Evolutionary conservation across 2,329 filamentous ascomycete species (phyloP), one percentile per base, ranked within the genome.

Genomic region (Botrytis elliptica): DNA sequence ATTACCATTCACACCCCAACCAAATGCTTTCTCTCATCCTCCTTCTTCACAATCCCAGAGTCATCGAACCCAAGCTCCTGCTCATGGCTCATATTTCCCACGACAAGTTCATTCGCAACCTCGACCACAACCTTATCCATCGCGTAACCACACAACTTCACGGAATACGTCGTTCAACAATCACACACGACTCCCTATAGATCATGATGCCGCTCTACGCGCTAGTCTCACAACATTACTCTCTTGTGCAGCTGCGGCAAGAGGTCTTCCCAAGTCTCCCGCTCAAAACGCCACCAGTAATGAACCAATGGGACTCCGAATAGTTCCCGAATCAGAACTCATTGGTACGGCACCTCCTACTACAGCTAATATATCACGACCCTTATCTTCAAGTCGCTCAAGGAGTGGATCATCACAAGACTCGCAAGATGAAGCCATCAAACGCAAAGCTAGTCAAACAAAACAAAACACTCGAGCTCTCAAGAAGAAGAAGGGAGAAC

Each of bases 221-320:
- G 94, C 96, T 33, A 97, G 94, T 67, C 87, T 99, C n/a, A 97
- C 94, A 0, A 98, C 96, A 0, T 87, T 99, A 20, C 88, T 99
- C 20, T 98, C 95, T 79, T 95, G 94, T 0, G 94, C 95, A 4
- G 96, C 95, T 0, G 96, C 95, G 0, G 96, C 95, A 1, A 89
- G 96, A 62, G 92, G 92, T 6, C 85, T 96, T 25, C 90, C 92
- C 0, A 97, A 69, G 73, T 78, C 64, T 79, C 82, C 68, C 76
- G 81, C 22, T 74, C 73, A 74, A 46, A 59, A 46, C 10, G 16
- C 38, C 4, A 73, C 75, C 4, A 75, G 73, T 42, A 79, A 77
- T 44, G 77, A 79, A 62, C 79, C 79, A 1, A 86, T 91, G 82
- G 87, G 88, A 74, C 80, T 91, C 59, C 85, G 88, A 25, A 83